phyloP scores from a whole-genome alignment of 352 stramenopile genomes.

The Phytophthora brassicae region DNA sequence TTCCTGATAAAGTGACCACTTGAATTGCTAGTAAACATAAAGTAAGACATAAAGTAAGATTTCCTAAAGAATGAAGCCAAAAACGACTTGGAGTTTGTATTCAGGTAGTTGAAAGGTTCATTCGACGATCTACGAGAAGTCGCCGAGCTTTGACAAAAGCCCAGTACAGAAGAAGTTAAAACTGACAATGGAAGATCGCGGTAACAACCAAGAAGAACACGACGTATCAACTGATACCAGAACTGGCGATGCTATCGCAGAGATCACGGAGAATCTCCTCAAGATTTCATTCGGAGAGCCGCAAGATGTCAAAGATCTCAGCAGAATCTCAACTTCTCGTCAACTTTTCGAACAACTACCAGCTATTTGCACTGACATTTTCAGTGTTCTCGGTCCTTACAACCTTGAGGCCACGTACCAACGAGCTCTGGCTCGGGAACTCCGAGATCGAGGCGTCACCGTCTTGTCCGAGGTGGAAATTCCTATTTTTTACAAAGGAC shows the following conservation, averaged over 20 bases:
- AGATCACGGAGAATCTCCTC: conserved; percentile 17
- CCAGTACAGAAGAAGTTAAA: background rate
- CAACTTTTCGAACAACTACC: conserved; percentile 24
- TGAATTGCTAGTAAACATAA: too few species aligned
- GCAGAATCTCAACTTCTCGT: conserved; percentile 4
- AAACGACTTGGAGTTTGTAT: too few species aligned
- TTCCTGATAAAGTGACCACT: too few species aligned
- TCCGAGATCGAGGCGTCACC: conserved; percentile 26
- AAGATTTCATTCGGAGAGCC: conserved; percentile 30
- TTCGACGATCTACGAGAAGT: too few species aligned
- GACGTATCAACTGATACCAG: conserved; percentile 4
- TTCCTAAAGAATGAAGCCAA: too few species aligned
- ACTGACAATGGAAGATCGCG: conserved; percentile 4
- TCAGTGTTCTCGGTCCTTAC: conserved; percentile 27
- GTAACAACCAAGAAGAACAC: conserved; percentile 25
- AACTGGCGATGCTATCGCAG: background rate
- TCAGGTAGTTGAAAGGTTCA: too few species aligned
- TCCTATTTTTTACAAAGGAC: conserved; percentile 35
- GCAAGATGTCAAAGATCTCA: background rate
- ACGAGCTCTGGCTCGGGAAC: conserved; percentile 29
- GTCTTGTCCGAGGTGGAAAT: conserved; percentile 36
- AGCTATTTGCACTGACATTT: conserved; percentile 42
- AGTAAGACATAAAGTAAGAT: too few species aligned
- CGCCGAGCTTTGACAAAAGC: too few species aligned
- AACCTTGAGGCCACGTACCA: conserved; percentile 48